Evolutionary conservation across 1,284 basidiomycete genomes (phyloP), one percentile per base, ranked within the genome.

Genomic region (Fomitiporia mediterranea): DNA sequence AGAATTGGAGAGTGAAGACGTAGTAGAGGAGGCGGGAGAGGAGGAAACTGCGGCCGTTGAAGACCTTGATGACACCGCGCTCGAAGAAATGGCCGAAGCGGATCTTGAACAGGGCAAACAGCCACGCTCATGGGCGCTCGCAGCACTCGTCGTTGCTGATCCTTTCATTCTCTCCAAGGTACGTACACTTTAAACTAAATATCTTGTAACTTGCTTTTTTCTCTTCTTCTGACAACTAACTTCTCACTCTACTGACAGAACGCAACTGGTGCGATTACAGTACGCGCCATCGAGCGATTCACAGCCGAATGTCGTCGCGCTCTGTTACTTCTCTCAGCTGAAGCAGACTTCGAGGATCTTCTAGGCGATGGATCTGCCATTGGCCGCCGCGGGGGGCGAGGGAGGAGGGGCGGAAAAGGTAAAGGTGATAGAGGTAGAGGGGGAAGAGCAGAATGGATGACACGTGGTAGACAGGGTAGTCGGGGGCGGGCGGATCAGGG

Each of bases 121-220:
- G 17, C 61, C 60, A 1, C 38, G 52, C 13, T 30, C 56, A 46
- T 68, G 67, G 66, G 46, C 48, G n/a, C 53, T 17, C 8, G 47
- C 65, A 11, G 38, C 63, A 2, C 56, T 77, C 13, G 68, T 70
- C 51, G 72, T 80, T 30, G 64, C 69, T 13, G 79, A 81, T 64
- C 79, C 79, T 1, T 81, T 81, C 64, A 72, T 79, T 51, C 62
- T 60, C 19, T 65, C 61, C 19, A 79, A 78, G 72, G 79, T 79
- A 49, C 43, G 63, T 51, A 25, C 48, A 15, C 15, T n/a, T n/a
- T n/a, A n/a, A n/a, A n/a, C n/a, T n/a, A n/a, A n/a, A n/a, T n/a
- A n/a, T n/a, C n/a, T 32, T 40, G 23, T 5, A 35, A 15, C n/a
- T 23, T 34, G 2, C 30, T 21, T 11, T 25, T 34, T 13, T 46